Evolutionary conservation across 768 basidiomycete genomes (phyloP), one percentile per base, ranked within the genome.

Genomic region (Termitomyces sp.): DNA sequence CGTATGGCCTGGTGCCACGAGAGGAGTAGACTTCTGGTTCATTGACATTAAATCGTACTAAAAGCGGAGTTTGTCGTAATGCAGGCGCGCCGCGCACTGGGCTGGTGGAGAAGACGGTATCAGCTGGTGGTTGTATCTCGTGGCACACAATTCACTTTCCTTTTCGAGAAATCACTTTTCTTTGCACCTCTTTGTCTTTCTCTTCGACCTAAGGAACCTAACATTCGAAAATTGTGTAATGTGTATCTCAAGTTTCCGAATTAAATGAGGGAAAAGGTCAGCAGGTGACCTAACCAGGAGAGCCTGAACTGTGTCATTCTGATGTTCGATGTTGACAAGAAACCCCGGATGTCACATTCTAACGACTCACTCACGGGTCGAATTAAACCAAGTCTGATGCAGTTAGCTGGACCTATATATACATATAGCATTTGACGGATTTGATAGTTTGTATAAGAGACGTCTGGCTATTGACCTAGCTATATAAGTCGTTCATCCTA

Each of bases 1-100:
- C 38, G 90, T 92, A 71, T 92, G 90, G 60, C 90, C 90, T 67
- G 90, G 88, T 50, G 90, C 90, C 71, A 92, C 90, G 64, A 92
- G 87, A 56, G 90, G 89, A 51, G 86, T 83, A 56, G 86, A 80
- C 75, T 87, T 91, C 64, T 80, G 74, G n/a, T 77, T 81, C 57
- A 75, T 65, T 71, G 82, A 84, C 85, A 87, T 87, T 77, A 79
- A 75, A 64, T 68, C 64, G 67, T 67, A 55, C 51, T 59, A 65
- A 51, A 60, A 57, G 48, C 50, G n/a, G 54, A 59, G 56, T 58
- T 63, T 57, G 56, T 78, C 73, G 77, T 76, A 69, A 78, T 72
- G 78, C 75, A 77, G 77, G 82, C 82, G 79, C 83, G 71, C 82
- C 74, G 80, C 81, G 78, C 81, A 70, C 77, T 67, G 67, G 63